Evolutionary conservation across 2,329 filamentous ascomycete species (phyloP), one percentile per base, ranked within the genome.

Genomic region (Colletotrichum falcatum): DNA sequence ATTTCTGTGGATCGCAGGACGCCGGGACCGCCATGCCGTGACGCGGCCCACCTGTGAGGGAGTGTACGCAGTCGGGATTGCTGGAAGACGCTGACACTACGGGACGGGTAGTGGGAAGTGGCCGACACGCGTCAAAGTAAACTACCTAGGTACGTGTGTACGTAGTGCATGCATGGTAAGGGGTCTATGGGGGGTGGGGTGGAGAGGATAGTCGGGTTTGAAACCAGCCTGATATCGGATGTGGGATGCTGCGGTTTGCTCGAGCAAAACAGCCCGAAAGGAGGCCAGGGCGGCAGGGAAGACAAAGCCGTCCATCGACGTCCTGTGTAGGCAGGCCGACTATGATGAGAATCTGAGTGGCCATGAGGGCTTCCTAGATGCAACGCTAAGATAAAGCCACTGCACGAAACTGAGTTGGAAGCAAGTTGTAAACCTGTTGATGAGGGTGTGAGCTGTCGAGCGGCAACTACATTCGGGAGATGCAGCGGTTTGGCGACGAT

Each of bases 161-260:
- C 44, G 23, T 23, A n/a, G 62, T 56, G 67, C 28, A 26, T 12
- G 23, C 44, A 46, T 23, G 44, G 20, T 49, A 68, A 68, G 53
- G 68, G 44, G 64, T 67, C 35, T 20, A n/a, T 18, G 28, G 49
- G 30, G 68, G 23, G 18, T 18, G 28, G 49, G 30, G 68, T 68
- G 68, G 59, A 63, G 65, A 63, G 30, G 33, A 58, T 51, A 65
- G 51, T 23, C 58, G 39, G 37, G 53, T 49, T 68, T 71, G 58
- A 67, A 62, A 71, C 68, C 26, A 55, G 61, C 26, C 62, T 26
- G 44, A 68, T 39, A 54, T 68, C 53, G 59, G 59, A 68, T 63
- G 68, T 37, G 44, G 59, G 37, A 68, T 26, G 23, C 53, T 26
- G 58, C 66, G 23, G 67, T 33, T 48, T 56, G 12, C 28, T 33